Percentiles rank a stretch among this genome's conserved stretches.
Conservation (phyloP, 1,284 basidiomycete species). For the Trametes pubescens region DNA sequence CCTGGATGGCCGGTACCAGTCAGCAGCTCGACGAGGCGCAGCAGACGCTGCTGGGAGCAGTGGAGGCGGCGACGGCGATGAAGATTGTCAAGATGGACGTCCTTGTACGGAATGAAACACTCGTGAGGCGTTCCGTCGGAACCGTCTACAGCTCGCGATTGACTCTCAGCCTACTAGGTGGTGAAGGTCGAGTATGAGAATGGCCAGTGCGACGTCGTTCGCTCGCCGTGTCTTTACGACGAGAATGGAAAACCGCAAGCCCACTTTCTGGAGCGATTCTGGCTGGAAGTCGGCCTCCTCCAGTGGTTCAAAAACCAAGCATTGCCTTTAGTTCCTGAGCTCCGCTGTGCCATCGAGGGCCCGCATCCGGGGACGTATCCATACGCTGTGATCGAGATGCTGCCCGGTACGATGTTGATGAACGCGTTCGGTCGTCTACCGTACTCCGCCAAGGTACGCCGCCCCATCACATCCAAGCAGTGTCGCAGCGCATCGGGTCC, state of each 20-base stretch:
- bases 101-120: too few relatives aligned
- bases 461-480: background rate
- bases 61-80: too few relatives aligned
- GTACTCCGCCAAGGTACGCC: slow-evolving; percentile 12
- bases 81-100: too few relatives aligned
- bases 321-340: background rate
- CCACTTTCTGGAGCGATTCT: background rate
- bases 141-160: too few relatives aligned
- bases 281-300: slow-evolving; percentile 6
- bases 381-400: slow-evolving; percentile 13
- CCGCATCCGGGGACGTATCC: background rate
- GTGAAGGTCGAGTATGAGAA: slow-evolving; percentile 8
- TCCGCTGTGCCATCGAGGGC: background rate
- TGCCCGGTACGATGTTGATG: slow-evolving; percentile 12
- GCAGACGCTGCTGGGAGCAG: too few relatives aligned
- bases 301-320: slow-evolving; percentile 6
- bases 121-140: too few relatives aligned
- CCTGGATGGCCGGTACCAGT: too few relatives aligned
- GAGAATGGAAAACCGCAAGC: background rate
- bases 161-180: too few relatives aligned
- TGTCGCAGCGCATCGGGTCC: slow-evolving; percentile 3
- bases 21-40: too few relatives aligned
- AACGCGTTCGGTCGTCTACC: slow-evolving; percentile 8
- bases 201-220: slow-evolving; percentile 5
- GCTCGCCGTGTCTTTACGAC: background rate